Evolutionary conservation across 768 basidiomycete genomes (phyloP).

Genomic region (Hygrophoropsis aurantiaca): DNA sequence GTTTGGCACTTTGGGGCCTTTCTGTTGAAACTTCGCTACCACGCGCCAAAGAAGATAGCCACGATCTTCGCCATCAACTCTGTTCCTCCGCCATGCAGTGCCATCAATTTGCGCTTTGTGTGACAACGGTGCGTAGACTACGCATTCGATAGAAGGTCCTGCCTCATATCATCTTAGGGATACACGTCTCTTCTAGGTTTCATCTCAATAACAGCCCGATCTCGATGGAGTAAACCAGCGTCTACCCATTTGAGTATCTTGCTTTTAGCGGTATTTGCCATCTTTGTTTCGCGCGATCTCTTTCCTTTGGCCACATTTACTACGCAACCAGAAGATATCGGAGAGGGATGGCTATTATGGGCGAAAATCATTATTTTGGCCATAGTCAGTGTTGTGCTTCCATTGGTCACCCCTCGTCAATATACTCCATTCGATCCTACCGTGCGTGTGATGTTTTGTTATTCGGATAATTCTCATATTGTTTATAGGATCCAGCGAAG

Average conservation of each 20-base stretch:
- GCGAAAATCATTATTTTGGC: conserved; percentile 45
- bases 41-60: background rate
- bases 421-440: conserved; percentile 58
- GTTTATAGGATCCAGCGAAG: conserved; percentile 20
- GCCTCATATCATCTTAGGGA: conserved; percentile 23
- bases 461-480: background rate
- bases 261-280: conserved; percentile 43
- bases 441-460: conserved; percentile 1
- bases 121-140: conserved; percentile 10
- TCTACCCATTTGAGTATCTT: conserved; percentile 46
- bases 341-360: conserved; percentile 54
- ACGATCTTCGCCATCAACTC: background rate
- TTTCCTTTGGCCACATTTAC: conserved; percentile 59
- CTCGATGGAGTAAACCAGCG: conserved; percentile 27
- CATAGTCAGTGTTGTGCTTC: conserved; percentile 47
- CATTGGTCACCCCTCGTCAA: conserved; percentile 52
- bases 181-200: conserved; percentile 44
- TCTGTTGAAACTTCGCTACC: conserved; percentile 8
- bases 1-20: conserved; percentile 19
- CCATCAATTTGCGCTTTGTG: conserved; percentile 10
- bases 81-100: background rate
- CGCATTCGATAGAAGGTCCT: background rate
- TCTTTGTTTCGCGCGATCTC: conserved; percentile 59
- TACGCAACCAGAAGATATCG: conserved; percentile 44
- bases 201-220: conserved; percentile 32